These are phyloP conservation scores for Imleria badia DNA, from an alignment of 768 basidiomycete species.

Conservation along the genomic window DNA sequence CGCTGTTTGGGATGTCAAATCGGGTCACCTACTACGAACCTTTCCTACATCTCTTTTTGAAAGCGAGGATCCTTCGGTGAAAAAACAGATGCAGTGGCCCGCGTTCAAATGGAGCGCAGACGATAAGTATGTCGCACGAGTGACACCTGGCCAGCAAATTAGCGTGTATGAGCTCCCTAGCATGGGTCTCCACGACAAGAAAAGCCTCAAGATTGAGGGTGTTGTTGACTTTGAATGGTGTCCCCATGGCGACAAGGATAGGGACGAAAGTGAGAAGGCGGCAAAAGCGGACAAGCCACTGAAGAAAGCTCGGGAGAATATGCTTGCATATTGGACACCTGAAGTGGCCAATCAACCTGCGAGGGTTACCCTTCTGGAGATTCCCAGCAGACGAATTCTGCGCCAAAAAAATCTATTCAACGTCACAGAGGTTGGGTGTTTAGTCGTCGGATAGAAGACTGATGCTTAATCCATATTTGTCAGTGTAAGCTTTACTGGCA, in stretches of 20 bases:
- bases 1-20: conserved; percentile 98
- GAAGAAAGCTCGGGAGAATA: conserved; percentile 82
- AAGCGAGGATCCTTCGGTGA: conserved; percentile 53
- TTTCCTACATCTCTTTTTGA: conserved; percentile 70
- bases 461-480: conserved; percentile 8
- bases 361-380: conserved; percentile 87
- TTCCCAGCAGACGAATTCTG: conserved; percentile 80
- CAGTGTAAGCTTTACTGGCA: conserved; percentile 99
- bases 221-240: conserved; percentile 99
- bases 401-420: conserved; percentile 98
- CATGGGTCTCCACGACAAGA: conserved; percentile 94
- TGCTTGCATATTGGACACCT: conserved; percentile 97
- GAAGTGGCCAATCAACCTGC: conserved; percentile 97
- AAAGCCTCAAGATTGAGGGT: conserved; percentile 95
- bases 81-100: conserved; percentile 93
- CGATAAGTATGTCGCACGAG: conserved; percentile 90
- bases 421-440: conserved; percentile 78
- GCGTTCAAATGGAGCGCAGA: conserved; percentile 96
- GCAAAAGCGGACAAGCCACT: conserved; percentile 42
- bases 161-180: conserved; percentile 93
- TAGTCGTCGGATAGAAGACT: neutral
- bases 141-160: conserved; percentile 90
- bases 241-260: conserved; percentile 87
- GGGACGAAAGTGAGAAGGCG: conserved; percentile 58
- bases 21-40: conserved; percentile 87